A percentile compares a stretch with the other conserved stretches of the same genome.
phyloP scores from a whole-genome alignment of 176 grass and related monocot genomes.

The Puya raimondii region DNA sequence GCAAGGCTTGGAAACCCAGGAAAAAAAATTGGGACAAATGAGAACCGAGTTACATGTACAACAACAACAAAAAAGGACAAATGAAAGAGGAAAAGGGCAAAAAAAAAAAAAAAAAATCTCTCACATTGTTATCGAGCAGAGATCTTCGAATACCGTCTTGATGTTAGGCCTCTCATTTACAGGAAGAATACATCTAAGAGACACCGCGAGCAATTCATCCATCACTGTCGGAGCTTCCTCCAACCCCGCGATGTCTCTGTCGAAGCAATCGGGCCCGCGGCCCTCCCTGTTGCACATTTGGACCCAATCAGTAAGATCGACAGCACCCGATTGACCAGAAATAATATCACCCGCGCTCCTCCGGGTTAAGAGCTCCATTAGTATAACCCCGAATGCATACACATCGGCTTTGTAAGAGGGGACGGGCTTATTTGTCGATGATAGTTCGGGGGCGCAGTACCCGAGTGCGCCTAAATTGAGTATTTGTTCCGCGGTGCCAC shows the following conservation, averaged over 20 bases:
- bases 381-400: slow-evolving; percentile 78
- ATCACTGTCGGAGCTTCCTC: slow-evolving; percentile 79
- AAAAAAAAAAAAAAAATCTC: slow-evolving; percentile 11
- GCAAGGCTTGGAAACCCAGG: slow-evolving; percentile 52
- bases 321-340: slow-evolving; percentile 74
- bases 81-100: background rate
- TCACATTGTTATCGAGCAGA: slow-evolving; percentile 90
- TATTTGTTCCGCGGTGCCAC: slow-evolving; percentile 67
- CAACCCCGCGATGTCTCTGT: slow-evolving; percentile 83
- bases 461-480: slow-evolving; percentile 81
- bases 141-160: slow-evolving; percentile 69
- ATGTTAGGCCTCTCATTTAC: slow-evolving; percentile 99
- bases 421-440: slow-evolving; percentile 41
- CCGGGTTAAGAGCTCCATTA: slow-evolving; percentile 84
- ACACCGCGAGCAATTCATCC: slow-evolving; percentile 76
- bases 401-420: slow-evolving; percentile 74
- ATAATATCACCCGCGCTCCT: slow-evolving; percentile 94
- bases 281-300: slow-evolving; percentile 97
- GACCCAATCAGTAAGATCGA: slow-evolving; percentile 98
- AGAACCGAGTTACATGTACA: slow-evolving; percentile 63
- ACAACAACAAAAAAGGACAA: slow-evolving; percentile 21
- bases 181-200: slow-evolving; percentile 81
- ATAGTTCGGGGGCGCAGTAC: slow-evolving; percentile 72
- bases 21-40: slow-evolving; percentile 24
- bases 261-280: slow-evolving; percentile 86